Percentiles rank a stretch among this genome's conserved stretches.
Conservation (phyloP, 2,329 filamentous ascomycete genomes). For the Ilyonectria destructans region DNA sequence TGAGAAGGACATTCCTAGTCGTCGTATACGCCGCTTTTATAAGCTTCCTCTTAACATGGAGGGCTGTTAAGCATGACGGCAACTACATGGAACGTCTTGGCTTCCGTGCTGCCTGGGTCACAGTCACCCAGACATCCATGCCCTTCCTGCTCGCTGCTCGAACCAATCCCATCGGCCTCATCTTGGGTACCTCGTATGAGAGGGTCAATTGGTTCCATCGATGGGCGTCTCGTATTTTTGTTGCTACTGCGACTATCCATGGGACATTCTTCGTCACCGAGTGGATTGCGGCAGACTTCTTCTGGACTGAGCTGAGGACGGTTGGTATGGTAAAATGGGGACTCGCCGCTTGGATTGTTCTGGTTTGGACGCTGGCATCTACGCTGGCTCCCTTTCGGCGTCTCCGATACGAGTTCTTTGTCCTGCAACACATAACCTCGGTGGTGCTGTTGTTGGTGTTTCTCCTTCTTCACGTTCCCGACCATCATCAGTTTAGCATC, state of each 20-base stretch:
- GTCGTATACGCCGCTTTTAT: conserved; percentile 42
- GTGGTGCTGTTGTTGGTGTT: conserved; percentile 43
- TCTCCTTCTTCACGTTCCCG: conserved; percentile 46
- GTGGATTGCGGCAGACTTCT: conserved; percentile 46
- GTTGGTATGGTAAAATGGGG: conserved; percentile 49
- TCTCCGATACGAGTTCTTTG: conserved; percentile 50
- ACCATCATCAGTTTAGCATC: conserved; percentile 48
- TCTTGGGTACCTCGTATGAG: conserved; percentile 47
- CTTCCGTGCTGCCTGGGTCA: conserved; percentile 49
- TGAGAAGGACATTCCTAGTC: conserved; percentile 37
- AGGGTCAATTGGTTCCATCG: conserved; percentile 48
- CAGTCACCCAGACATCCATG: conserved; percentile 43
- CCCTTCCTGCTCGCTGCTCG: conserved; percentile 46
- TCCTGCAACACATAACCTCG: conserved; percentile 48
- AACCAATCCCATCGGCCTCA: conserved; percentile 44
- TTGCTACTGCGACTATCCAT: conserved; percentile 47
- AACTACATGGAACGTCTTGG: conserved; percentile 47
- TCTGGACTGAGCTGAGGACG: conserved; percentile 46
- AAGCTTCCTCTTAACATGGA: conserved; percentile 44
- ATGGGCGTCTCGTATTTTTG: conserved; percentile 45
- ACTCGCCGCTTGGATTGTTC: conserved; percentile 46
- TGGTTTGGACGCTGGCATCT: conserved; percentile 47
- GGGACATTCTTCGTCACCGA: conserved; percentile 46
- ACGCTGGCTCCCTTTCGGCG: conserved; percentile 46
- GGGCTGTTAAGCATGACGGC: conserved; percentile 48